phyloP scores from a whole-genome alignment of 306 rosid species.

The Gleditsia sinensis region DNA sequence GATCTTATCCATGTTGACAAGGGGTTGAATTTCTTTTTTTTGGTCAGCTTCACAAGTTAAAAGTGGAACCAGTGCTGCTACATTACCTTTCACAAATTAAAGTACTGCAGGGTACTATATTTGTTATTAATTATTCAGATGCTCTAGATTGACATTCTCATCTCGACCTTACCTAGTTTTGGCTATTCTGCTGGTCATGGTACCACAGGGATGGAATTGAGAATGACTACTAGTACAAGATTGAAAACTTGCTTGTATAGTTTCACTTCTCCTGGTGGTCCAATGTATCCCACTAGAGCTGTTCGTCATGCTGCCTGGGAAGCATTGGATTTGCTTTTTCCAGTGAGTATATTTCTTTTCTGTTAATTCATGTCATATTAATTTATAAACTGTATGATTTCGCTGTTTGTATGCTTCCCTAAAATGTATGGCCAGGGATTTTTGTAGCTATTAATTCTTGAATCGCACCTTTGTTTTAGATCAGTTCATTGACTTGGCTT shows the following conservation, averaged over 20 bases:
- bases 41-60: slow-evolving; percentile 87
- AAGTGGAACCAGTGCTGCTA: slow-evolving; percentile 93
- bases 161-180: slow-evolving; percentile 25
- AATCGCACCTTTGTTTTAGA: background rate
- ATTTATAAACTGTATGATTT: background rate
- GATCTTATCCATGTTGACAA: slow-evolving; percentile 2
- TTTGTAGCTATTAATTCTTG: background rate
- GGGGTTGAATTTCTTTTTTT: slow-evolving; percentile 23
- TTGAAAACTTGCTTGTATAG: slow-evolving; percentile 88
- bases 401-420: background rate
- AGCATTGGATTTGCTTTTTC: slow-evolving; percentile 85
- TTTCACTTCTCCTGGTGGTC: slow-evolving; percentile 96
- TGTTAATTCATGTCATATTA: background rate
- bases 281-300: slow-evolving; percentile 95
- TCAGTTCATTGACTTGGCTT: background rate
- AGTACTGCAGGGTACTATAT: slow-evolving; percentile 72
- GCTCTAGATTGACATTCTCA: slow-evolving; percentile 26
- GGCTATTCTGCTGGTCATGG: slow-evolving; percentile 23
- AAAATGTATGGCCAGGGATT: background rate
- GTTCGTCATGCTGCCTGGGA: slow-evolving; percentile 99
- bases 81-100: slow-evolving; percentile 82
- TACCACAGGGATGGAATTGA: slow-evolving; percentile 84
- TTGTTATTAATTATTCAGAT: slow-evolving; percentile 26
- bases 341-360: slow-evolving; percentile 54
- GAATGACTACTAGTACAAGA: slow-evolving; percentile 93